Evolutionary conservation across 2,329 filamentous ascomycete species (phyloP).

Genomic region (Aspergillus sp.): DNA sequence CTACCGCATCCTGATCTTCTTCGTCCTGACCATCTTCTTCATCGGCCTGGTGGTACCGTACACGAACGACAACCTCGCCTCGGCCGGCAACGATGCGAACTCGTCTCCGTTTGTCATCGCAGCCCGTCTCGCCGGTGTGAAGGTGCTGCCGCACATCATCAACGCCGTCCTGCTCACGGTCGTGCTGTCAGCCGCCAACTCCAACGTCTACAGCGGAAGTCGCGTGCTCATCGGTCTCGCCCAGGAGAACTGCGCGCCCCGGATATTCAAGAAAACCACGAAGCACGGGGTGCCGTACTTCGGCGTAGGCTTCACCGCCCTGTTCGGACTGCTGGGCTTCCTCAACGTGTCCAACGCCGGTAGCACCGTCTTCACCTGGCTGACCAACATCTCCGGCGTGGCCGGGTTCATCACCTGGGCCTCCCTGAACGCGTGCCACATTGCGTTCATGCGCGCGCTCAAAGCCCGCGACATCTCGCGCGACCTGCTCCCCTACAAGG

Average conservation of each 20-base stretch:
- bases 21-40: constrained; percentile 47
- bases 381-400: constrained; percentile 27
- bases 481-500: constrained; percentile 51
- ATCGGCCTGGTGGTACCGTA: constrained; percentile 63
- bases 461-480: constrained; percentile 50
- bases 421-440: constrained; percentile 46
- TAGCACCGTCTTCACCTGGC: constrained; percentile 48
- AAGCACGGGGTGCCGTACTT: constrained; percentile 39
- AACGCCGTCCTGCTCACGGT: constrained; percentile 38
- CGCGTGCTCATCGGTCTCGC: constrained; percentile 62
- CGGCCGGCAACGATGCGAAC: constrained; percentile 32
- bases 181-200: constrained; percentile 38
- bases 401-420: constrained; percentile 32
- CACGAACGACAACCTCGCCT: constrained; percentile 46
- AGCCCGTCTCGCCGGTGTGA: constrained; percentile 29
- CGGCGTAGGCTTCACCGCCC: constrained; percentile 37
- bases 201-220: constrained; percentile 43
- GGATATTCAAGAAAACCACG: constrained; percentile 34
- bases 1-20: constrained; percentile 61
- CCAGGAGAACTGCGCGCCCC: constrained; percentile 38
- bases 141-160: constrained; percentile 32
- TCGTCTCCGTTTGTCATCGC: constrained; percentile 39
- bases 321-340: constrained; percentile 59
- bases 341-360: constrained; percentile 59
- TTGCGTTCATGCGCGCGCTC: constrained; percentile 58